phyloP scores from a whole-genome alignment of 2,329 filamentous ascomycete species.

The Diaporthe longicolla region DNA sequence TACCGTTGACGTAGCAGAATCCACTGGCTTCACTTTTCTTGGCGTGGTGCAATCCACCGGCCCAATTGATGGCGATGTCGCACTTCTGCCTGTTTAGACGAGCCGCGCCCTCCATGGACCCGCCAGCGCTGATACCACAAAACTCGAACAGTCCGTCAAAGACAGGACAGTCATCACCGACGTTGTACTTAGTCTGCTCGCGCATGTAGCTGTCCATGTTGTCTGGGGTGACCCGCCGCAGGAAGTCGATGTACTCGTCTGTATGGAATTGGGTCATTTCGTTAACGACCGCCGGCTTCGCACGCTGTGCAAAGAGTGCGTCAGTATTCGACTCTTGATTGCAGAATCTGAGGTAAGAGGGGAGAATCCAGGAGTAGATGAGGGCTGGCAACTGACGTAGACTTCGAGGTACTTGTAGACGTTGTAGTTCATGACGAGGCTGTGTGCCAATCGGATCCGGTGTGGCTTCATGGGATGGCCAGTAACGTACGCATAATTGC shows the following conservation, averaged over 20 bases:
- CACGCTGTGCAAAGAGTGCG: constrained; percentile 67
- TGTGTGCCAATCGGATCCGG: constrained; percentile 93
- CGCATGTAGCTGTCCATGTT: constrained; percentile 96
- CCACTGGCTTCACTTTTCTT: constrained; percentile 97
- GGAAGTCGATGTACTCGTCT: constrained; percentile 94
- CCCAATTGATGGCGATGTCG: constrained; percentile 99
- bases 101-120: constrained; percentile 92
- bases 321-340: neutral
- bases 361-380: constrained; percentile 59
- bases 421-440: constrained; percentile 95
- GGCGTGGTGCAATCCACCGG: constrained; percentile 94
- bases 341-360: constrained; percentile 49
- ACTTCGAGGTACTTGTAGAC: constrained; percentile 98
- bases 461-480: constrained; percentile 99
- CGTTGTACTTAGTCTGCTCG: constrained; percentile 94
- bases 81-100: constrained; percentile 92
- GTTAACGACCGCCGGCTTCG: constrained; percentile 87
- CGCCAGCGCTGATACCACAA: constrained; percentile 93
- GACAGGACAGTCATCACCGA: constrained; percentile 96
- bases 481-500: constrained; percentile 97
- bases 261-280: constrained; percentile 97
- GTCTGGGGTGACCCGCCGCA: constrained; percentile 95
- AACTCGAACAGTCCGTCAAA: constrained; percentile 99
- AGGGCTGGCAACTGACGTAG: constrained; percentile 75
- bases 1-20: constrained; percentile 98